These are phyloP conservation scores for Hyaloscypha hepaticicola DNA, from an alignment of 495 filamentous ascomycete species.

Conservation along the genomic window DNA sequence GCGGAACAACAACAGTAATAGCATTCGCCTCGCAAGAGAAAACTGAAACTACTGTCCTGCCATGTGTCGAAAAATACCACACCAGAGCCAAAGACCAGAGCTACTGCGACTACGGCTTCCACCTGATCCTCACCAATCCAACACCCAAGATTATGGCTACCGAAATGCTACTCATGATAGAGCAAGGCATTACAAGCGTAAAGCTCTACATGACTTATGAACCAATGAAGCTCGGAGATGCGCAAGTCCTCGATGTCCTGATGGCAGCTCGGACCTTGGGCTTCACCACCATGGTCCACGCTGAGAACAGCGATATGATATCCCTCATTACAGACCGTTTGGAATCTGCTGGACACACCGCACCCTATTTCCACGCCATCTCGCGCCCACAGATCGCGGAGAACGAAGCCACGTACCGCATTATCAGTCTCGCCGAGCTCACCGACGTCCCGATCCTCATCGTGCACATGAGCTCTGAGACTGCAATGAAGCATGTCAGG, in stretches of 20 bases:
- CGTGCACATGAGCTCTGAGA: constrained; percentile 38
- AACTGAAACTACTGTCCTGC: constrained; percentile 42
- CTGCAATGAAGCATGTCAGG: constrained; percentile 27
- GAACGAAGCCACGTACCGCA: constrained; percentile 46
- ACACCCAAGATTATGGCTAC: constrained; percentile 37
- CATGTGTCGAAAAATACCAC: constrained; percentile 46
- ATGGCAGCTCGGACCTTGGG: constrained; percentile 39
- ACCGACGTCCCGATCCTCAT: constrained; percentile 47
- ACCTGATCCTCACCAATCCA: constrained; percentile 52
- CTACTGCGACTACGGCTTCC: constrained; percentile 56
- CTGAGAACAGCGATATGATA: constrained; percentile 53
- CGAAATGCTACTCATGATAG: constrained; percentile 42
- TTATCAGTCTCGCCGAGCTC: constrained; percentile 43
- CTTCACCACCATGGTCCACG: constrained; percentile 58
- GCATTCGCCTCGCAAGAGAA: constrained; percentile 52
- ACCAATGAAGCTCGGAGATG: constrained; percentile 47
- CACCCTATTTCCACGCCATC: constrained; percentile 40
- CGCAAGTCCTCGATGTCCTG: constrained; percentile 51
- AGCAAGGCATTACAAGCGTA: constrained; percentile 49
- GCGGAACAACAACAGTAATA: constrained; percentile 58
- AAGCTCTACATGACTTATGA: constrained; percentile 63
- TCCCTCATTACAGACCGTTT: constrained; percentile 40
- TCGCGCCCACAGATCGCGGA: constrained; percentile 39
- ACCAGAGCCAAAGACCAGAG: constrained; percentile 39
- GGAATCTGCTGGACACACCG: constrained; percentile 34